Base-by-base conservation (phyloP, 257 asterid genomes). In the Fraxinus excelsior region DNA sequence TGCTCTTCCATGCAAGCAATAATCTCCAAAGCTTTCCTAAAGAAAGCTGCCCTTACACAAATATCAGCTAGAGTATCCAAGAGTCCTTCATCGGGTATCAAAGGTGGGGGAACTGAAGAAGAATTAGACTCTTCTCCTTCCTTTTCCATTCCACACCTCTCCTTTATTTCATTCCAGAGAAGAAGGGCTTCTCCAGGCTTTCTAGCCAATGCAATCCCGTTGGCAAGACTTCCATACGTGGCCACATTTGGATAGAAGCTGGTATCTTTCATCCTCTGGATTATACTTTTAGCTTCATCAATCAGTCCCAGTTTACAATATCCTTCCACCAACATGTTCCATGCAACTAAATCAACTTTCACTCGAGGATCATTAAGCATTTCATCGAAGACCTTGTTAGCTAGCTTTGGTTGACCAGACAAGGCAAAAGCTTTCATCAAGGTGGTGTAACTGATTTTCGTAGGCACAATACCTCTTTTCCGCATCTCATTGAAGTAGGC, bases 151-250 rank as follows among this genome's bases (percentile, higher is more conserved):
- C 86, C 92, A 46, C 96, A 91, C 80, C 99, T 87, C 81, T 87
- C 94, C 78, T 90, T 96, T 67, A 96, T 80, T 80, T 96, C 99
- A 71, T 90, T 91, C 99, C 99, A 96, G 13, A 96, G 90, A 25
- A 96, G 77, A 70, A 93, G 95, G 0, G 98, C 99, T 80, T 96
- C 99, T 49, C 99, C 99, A 0, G 99, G 99, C 84, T 90, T 96
- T 81, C 97, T 88, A 38, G 97, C 97, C 79, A 93, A 4, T 0
- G 96, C 88, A 29, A 96, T 96, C 78, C 89, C 99, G 74, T 87
- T 91, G 19, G 97, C 98, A 2, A 96, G 89, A 69, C 99, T 96
- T 42, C 99, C 99, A 73, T 93, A 93, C 2, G 99, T 96, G 16
- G 97, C 88, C 64, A 89, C 97, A 46, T 93, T 86, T 1, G 99